A percentile compares a stretch with the other conserved stretches of the same genome.
Conservation (phyloP, 441 rosid species). For the Hura crepitans region DNA sequence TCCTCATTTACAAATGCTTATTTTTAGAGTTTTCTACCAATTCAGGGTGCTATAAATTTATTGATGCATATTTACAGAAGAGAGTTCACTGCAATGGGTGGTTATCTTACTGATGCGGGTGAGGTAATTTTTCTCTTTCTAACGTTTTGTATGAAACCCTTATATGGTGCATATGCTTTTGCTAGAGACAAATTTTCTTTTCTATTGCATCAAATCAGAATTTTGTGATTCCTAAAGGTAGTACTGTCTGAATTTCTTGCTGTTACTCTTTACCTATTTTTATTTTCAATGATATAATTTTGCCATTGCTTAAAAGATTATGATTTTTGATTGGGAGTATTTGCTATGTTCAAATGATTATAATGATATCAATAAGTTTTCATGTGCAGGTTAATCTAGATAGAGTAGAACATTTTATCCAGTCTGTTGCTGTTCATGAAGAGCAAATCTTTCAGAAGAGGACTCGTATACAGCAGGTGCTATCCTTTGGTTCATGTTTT, state of each 20-base stretch:
- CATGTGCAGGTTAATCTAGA: constrained; percentile 58
- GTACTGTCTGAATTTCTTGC: neutral
- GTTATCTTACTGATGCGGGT: constrained; percentile 97
- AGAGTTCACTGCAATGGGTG: constrained; percentile 90
- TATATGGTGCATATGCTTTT: neutral
- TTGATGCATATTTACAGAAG: constrained; percentile 82
- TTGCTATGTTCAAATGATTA: neutral
- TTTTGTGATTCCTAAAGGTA: neutral
- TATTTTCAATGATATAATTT: neutral
- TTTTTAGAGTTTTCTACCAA: constrained; percentile 16
- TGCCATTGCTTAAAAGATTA: neutral
- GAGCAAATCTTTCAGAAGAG: constrained; percentile 96
- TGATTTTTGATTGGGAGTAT: neutral
- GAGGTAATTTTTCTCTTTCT: constrained; percentile 58
- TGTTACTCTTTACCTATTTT: neutral
- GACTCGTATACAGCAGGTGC: constrained; percentile 80
- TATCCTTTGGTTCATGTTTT: constrained; percentile 18
- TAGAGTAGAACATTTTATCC: constrained; percentile 83
- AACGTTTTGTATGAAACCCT: neutral
- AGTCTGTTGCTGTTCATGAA: constrained; percentile 74
- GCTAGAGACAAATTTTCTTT: neutral
- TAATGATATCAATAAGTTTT: constrained; percentile 3
- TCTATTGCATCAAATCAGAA: neutral
- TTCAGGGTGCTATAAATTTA: constrained; percentile 92
- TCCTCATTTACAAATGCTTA: constrained; percentile 2